phyloP scores from a whole-genome alignment of 176 grass and related monocot species.

The Urochloa ruziziensis region DNA sequence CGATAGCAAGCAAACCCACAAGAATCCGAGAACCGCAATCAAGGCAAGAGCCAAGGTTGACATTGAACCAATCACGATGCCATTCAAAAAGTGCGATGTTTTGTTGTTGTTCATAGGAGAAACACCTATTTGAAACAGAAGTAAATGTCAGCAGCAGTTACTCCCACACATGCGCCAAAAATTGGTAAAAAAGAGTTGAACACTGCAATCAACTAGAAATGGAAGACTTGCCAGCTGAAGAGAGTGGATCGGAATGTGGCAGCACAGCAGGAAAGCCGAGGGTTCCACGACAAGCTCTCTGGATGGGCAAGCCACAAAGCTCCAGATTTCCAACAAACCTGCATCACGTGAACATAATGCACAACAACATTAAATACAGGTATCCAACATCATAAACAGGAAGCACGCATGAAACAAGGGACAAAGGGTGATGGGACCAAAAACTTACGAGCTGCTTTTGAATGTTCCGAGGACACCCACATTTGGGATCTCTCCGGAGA shows the following conservation, averaged over 20 bases:
- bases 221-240: constrained; percentile 57
- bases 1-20: constrained; percentile 88
- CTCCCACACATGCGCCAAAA: background rate
- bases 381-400: background rate
- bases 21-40: constrained; percentile 65
- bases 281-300: constrained; percentile 71
- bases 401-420: background rate
- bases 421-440: background rate
- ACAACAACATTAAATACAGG: background rate
- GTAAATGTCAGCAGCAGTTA: background rate
- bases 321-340: constrained; percentile 99
- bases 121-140: constrained; percentile 39
- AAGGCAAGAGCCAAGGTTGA: constrained; percentile 87
- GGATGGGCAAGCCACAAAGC: constrained; percentile 82
- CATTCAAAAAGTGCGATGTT: constrained; percentile 80
- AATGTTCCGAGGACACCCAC: constrained; percentile 84
- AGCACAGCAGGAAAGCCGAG: constrained; percentile 92
- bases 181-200: background rate
- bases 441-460: constrained; percentile 90
- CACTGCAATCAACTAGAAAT: background rate
- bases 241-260: constrained; percentile 58
- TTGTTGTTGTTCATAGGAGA: constrained; percentile 60
- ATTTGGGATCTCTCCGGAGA: constrained; percentile 88
- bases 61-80: constrained; percentile 90
- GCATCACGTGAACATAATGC: constrained; percentile 27